Conservation (phyloP, 2,329 filamentous ascomycete genomes). For the Alternaria brassicicola region DNA sequence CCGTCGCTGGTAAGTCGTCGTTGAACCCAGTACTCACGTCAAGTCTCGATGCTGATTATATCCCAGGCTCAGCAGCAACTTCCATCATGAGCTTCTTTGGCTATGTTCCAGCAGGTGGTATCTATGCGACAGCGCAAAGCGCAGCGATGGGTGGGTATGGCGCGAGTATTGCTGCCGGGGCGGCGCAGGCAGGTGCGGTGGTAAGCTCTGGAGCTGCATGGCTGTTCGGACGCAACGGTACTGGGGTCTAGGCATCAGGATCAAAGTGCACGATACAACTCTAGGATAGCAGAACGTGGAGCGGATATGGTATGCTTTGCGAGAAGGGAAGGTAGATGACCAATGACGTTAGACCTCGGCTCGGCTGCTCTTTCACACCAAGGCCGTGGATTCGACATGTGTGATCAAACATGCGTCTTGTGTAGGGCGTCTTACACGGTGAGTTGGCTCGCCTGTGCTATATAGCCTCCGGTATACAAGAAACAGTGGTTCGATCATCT, state of each 20-base stretch:
- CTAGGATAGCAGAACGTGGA: neutral
- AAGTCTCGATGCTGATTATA: neutral
- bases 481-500: neutral
- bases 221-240: constrained; percentile 7
- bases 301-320: neutral
- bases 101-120: constrained; percentile 28
- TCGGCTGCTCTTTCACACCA: constrained; percentile 8
- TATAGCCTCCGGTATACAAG: neutral
- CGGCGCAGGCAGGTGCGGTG: constrained; percentile 29
- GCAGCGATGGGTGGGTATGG: constrained; percentile 45
- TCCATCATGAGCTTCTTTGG: constrained; percentile 27
- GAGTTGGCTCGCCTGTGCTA: neutral
- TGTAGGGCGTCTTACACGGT: neutral
- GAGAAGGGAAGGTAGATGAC: neutral
- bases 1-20: constrained; percentile 25
- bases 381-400: neutral
- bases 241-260: neutral
- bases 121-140: constrained; percentile 37
- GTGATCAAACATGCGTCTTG: neutral
- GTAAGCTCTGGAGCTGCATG: constrained; percentile 19
- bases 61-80: constrained; percentile 29
- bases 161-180: constrained; percentile 26
- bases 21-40: neutral
- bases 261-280: neutral
- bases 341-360: constrained; percentile 12